These are phyloP conservation scores for Fusarium gaditjirri DNA, from an alignment of 2,329 filamentous ascomycete species.

Conservation along the genomic window DNA sequence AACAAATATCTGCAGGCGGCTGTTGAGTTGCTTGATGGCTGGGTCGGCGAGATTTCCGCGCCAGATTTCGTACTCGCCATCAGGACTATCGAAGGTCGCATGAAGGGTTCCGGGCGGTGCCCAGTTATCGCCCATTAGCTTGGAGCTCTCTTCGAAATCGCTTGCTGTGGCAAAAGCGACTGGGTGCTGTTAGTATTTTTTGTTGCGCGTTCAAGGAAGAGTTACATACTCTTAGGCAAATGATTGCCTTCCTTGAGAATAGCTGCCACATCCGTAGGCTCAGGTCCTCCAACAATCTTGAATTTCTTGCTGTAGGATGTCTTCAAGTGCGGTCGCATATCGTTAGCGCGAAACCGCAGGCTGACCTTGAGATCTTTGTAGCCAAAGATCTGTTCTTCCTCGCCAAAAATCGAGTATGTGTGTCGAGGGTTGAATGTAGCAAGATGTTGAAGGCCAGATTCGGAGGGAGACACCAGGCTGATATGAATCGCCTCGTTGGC, in stretches of 20 bases:
- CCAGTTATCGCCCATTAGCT: constrained; percentile 58
- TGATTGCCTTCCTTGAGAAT: constrained; percentile 72
- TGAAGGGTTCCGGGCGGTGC: constrained; percentile 81
- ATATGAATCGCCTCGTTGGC: constrained; percentile 72
- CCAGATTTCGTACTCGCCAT: constrained; percentile 85
- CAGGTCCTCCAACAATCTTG: constrained; percentile 72
- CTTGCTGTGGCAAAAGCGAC: constrained; percentile 73
- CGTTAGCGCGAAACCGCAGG: constrained; percentile 72
- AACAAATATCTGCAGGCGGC: constrained; percentile 84
- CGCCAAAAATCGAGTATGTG: constrained; percentile 92
- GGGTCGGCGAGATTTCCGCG: constrained; percentile 77
- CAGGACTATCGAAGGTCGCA: constrained; percentile 68
- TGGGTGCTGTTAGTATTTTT: constrained; percentile 47
- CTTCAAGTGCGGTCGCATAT: constrained; percentile 81
- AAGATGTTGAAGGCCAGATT: constrained; percentile 64
- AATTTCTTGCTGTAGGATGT: constrained; percentile 79
- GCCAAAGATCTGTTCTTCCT: constrained; percentile 92
- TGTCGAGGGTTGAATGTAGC: constrained; percentile 84
- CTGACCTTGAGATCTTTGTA: constrained; percentile 84
- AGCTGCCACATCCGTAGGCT: constrained; percentile 74
- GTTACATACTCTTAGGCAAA: constrained; percentile 70
- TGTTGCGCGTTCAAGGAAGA: constrained; percentile 22
- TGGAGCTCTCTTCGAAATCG: constrained; percentile 71
- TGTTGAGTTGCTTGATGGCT: constrained; percentile 75
- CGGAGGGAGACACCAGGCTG: constrained; percentile 64